These are phyloP conservation scores for Smallanthus sonchifolius DNA, from an alignment of 129 eudicot species.

Conservation along the genomic window DNA sequence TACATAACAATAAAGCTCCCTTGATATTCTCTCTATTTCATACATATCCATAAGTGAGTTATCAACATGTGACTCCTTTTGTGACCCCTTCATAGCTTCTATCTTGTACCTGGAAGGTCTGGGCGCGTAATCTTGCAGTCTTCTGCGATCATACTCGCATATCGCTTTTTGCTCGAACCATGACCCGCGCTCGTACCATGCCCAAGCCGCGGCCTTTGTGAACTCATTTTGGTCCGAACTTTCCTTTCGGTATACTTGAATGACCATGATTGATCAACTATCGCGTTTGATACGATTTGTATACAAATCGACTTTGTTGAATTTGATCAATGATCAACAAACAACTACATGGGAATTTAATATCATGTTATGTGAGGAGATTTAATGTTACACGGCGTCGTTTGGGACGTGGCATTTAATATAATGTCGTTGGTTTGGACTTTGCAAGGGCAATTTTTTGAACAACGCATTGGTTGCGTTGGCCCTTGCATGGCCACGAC, in stretches of 20 bases:
- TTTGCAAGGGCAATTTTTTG: conserved; percentile 24
- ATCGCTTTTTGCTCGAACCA: conserved; percentile 38
- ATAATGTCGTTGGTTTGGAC: conserved; percentile 11
- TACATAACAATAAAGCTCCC: conserved; percentile 36
- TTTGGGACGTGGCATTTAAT: conserved; percentile 12
- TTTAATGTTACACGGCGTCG: conserved; percentile 9
- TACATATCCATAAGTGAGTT: conserved; percentile 52
- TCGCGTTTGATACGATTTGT: not conserved
- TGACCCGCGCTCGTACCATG: conserved; percentile 71
- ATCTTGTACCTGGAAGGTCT: conserved; percentile 61
- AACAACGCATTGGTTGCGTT: conserved; percentile 28
- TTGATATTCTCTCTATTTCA: conserved; percentile 55
- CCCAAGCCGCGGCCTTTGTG: conserved; percentile 70
- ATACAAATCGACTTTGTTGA: not conserved
- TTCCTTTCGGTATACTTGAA: conserved; percentile 4
- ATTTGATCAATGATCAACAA: not conserved
- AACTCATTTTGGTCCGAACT: conserved; percentile 33
- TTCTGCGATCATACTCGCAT: conserved; percentile 29
- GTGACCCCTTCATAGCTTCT: conserved; percentile 43
- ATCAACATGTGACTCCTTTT: not conserved
- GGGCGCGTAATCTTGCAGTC: conserved; percentile 15
- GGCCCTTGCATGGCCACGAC: conserved; percentile 24
- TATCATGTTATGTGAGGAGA: conserved; percentile 1
- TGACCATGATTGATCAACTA: not conserved
- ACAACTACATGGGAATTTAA: not conserved